Evolutionary conservation across 202 grass and related monocot genomes (phyloP), one percentile per base, ranked within the genome.

Genomic region (Digitaria exilis): DNA sequence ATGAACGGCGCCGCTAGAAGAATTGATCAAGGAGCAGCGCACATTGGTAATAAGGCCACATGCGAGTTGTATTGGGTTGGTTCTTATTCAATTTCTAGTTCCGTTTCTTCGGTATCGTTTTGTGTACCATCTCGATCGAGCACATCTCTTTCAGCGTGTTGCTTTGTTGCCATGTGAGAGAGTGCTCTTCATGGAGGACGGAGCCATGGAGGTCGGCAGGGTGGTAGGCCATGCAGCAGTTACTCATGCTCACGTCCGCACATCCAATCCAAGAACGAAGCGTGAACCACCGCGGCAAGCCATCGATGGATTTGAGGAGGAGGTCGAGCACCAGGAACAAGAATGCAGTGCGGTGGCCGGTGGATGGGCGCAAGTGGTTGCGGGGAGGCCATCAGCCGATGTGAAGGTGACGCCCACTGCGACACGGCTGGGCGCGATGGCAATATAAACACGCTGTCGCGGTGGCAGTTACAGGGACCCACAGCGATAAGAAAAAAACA

Each of bases 201-300:
- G 51, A 80, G 56, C 25, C 15, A 32, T 15, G 31, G 77, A 86
- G 62, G 62, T 87, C 78, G 79, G 65, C 55, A 73, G 79, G 13
- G 52, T 55, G 65, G 79, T 82, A 55, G 85, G 85, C 51, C 71
- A 76, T 10, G 50, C 11, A 69, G n/a, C 62, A 51, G 71, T 37
- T 61, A 26, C 71, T 69, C 85, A 76, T 51, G 54, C 52, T 87
- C 71, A 82, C 78, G 66, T 87, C 71, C 22, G 63, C 51, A 21
- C 30, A 34, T 87, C 85, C 72, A 32, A 82, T 87, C 79, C 79
- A 71, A 78, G 72, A 71, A 63, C 31, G 64, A 87, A 30, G 64
- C 79, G 73, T 77, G 85, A 87, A 71, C 85, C 57, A 78, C 85
- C 72, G 64, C 6, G 55, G 55, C 70, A 82, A 82, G 59, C 54